Percentiles rank a stretch among this genome's conserved stretches.
These are phyloP conservation scores for Irineochytrium annulatum DNA, from an alignment of 192 early-diverging fungal species.

Conservation along the genomic window DNA sequence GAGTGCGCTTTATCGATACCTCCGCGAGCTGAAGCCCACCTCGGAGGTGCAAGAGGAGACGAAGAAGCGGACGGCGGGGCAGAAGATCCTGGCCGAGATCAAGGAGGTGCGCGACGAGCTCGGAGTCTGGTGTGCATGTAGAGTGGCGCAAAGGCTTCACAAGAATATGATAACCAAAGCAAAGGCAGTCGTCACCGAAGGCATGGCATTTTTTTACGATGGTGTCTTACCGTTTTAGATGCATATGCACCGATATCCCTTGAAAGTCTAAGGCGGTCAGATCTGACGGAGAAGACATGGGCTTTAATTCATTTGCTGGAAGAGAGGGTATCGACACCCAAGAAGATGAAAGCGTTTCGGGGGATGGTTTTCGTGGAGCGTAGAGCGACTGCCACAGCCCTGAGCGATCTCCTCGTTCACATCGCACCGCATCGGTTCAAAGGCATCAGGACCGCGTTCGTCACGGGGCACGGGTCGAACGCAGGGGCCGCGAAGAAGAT, in stretches of 20 bases:
- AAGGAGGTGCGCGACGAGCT: slow-evolving; percentile 16
- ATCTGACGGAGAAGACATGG: slow-evolving; percentile 28
- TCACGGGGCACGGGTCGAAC: slow-evolving; percentile 51
- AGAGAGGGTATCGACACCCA: slow-evolving; percentile 8
- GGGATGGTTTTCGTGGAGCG: slow-evolving; percentile 81
- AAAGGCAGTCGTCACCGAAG: no score
- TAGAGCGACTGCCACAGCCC: slow-evolving; percentile 58
- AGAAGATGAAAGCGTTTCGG: slow-evolving; percentile 51
- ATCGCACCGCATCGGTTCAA: slow-evolving; percentile 23
- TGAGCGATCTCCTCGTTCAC: slow-evolving; percentile 45
- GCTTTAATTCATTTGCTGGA: slow-evolving; percentile 30
- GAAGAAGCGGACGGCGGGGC: background rate
- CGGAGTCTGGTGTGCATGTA: slow-evolving; percentile 18
- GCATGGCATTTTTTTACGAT: no score
- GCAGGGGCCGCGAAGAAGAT: slow-evolving; percentile 43
- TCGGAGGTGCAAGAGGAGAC: background rate
- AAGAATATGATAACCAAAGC: no score
- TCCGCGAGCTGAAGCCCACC: background rate
- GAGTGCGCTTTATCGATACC: background rate
- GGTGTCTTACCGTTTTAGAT: no score
- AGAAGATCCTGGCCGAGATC: background rate
- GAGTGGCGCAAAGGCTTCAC: slow-evolving; percentile 4
- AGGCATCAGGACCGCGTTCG: slow-evolving; percentile 21
- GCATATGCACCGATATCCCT: no score
- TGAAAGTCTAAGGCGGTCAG: no score